Evolutionary conservation across 163 green algal genomes (phyloP), one percentile per base, ranked within the genome.

Genomic region (Chlamydomonas reinhardtii): DNA sequence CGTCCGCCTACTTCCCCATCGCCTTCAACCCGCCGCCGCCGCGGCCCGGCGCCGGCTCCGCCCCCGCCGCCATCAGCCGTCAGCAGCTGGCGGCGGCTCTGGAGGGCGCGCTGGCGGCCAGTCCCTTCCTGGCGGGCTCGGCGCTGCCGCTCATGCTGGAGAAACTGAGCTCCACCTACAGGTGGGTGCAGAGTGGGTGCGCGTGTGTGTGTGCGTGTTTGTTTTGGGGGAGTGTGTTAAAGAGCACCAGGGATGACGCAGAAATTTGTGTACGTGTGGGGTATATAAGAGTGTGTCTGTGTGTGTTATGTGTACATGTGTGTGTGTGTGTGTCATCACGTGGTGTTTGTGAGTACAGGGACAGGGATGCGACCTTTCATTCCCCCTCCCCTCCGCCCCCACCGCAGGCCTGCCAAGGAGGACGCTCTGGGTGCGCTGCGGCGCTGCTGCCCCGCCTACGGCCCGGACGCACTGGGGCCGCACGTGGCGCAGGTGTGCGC

Each of bases 91-190:
- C 91, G 8, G 37, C 14, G 0, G 89, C 31, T 2, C 86, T 98
- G 73, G 70, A 95, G 69, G 32, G 15, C 0, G 85, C 91, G 0
- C 89, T 98, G 82, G 84, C 88, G 0, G 74, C 86, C 52, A 92
- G 88, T 24, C 92, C 94, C 4, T 86, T 91, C 31, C 95, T 98
- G 90, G 94, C 92, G 1, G 78, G 85, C 2, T 88, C 90, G 70
- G 89, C 93, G 25, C 24, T 98, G 39, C 94, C 94, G 20, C 90
- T 98, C 82, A 72, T 96, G 72, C 75, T 94, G 71, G 96, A 98
- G 74, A 98, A 98, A 87, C 85, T 98, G 27, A 90, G 89, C 27
- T 96, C 94, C 17, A 92, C 69, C 0, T 85, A 96, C 62, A 94
- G 87, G 95, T 96, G 66, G 2, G 88, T 56, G 61, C 22, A 4